phyloP scores from a whole-genome alignment of 2,329 filamentous ascomycete species.

The Fusarium beomiforme region DNA sequence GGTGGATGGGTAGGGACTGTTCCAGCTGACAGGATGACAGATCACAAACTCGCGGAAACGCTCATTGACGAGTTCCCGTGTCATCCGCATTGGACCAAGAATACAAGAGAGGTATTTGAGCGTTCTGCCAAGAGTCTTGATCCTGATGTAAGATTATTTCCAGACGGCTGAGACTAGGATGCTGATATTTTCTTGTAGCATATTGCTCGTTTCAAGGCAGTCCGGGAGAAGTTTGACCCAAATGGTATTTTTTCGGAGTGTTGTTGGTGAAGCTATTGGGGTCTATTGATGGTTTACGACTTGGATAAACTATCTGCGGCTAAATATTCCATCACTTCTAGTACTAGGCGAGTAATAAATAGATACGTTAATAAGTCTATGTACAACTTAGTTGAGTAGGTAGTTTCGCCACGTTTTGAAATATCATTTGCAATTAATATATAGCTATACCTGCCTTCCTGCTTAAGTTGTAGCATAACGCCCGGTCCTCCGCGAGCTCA shows the following conservation, averaged over 20 bases:
- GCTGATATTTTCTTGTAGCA: background rate
- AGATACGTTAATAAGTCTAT: too few relatives aligned
- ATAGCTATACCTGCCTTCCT: too few relatives aligned
- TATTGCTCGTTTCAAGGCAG: background rate
- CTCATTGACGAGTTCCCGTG: background rate
- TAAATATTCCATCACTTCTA: too few relatives aligned
- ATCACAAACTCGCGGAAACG: background rate
- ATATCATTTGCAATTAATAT: too few relatives aligned
- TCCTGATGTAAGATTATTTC: background rate
- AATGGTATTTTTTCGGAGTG: background rate
- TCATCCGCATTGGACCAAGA: slow-evolving; percentile 2
- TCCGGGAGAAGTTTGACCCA: background rate
- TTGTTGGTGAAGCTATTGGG: slow-evolving; percentile 6
- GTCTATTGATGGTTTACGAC: background rate
- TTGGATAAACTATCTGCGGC: too few relatives aligned
- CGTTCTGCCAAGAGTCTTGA: background rate
- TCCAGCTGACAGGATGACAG: rapidly evolving
- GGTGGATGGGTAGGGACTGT: rapidly evolving
- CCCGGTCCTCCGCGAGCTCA: too few relatives aligned
- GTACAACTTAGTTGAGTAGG: too few relatives aligned
- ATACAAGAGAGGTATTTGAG: slow-evolving; percentile 1
- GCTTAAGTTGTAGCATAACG: too few relatives aligned
- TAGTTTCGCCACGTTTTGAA: too few relatives aligned
- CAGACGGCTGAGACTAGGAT: rapidly evolving
- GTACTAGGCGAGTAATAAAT: too few relatives aligned